Evolutionary conservation across 495 filamentous ascomycete genomes (phyloP).

Genomic region (Hyphodiscus hymeniophilus): DNA sequence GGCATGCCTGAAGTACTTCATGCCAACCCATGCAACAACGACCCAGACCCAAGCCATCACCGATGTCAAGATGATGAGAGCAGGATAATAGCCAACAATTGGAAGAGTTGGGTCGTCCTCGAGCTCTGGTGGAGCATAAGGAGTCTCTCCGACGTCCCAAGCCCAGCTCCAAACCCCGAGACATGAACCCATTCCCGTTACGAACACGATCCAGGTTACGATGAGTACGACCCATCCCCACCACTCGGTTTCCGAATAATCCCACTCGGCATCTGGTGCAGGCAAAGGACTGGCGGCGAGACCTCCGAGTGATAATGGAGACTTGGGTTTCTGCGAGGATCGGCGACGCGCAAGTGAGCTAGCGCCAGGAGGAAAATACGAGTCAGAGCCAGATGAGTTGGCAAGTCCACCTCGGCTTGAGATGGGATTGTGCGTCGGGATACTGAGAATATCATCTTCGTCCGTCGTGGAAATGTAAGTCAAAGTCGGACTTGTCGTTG

Average conservation of each 20-base stretch:
- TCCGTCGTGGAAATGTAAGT: conserved; percentile 67
- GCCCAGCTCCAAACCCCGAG: conserved; percentile 99
- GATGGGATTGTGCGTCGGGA: conserved; percentile 33
- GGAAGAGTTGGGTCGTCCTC: conserved; percentile 90
- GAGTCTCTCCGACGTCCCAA: conserved; percentile 96
- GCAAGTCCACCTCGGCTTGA: conserved; percentile 31
- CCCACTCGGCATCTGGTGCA: conserved; percentile 50
- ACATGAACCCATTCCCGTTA: conserved; percentile 90
- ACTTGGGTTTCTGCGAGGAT: conserved; percentile 49
- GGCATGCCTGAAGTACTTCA: conserved; percentile 99
- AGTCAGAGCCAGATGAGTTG: conserved; percentile 52
- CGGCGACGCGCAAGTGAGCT: conserved; percentile 36
- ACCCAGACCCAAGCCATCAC: conserved; percentile 99
- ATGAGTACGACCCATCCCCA: conserved; percentile 92
- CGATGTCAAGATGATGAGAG: conserved; percentile 80
- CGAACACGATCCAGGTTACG: conserved; percentile 90
- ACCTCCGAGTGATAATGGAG: conserved; percentile 45
- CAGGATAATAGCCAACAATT: conserved; percentile 95
- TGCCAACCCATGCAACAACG: conserved; percentile 90
- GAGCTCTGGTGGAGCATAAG: conserved; percentile 84
- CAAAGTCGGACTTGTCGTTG: conserved; percentile 45
- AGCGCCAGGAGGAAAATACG: conserved; percentile 47
- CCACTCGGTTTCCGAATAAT: conserved; percentile 88
- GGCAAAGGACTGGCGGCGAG: conserved; percentile 34
- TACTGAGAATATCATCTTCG: conserved; percentile 65